phyloP scores from a whole-genome alignment of 768 basidiomycete species.

The Chalciporus sphaerocephalus region DNA sequence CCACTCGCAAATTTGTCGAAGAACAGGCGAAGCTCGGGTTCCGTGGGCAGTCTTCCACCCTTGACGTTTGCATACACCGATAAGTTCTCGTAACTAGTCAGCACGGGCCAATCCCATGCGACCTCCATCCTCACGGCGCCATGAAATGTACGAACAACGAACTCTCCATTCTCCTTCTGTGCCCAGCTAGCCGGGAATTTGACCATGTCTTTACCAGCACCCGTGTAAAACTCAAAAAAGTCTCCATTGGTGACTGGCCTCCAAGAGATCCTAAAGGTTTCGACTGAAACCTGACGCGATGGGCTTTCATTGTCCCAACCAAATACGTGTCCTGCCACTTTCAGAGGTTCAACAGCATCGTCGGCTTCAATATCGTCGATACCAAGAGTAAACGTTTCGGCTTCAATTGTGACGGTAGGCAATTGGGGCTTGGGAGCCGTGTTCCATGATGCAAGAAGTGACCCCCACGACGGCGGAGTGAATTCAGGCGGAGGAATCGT shows the following conservation, averaged over 20 bases:
- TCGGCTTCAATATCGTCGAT: slow-evolving; percentile 79
- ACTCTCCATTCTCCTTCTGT: slow-evolving; percentile 9
- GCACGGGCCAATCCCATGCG: slow-evolving; percentile 82
- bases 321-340: slow-evolving; percentile 60
- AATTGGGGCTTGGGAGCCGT: slow-evolving; percentile 39
- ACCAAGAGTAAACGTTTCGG: slow-evolving; percentile 60
- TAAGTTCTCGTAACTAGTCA: slow-evolving; percentile 73
- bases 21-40: slow-evolving; percentile 80
- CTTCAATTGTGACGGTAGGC: slow-evolving; percentile 53
- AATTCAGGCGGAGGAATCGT: slow-evolving; percentile 79
- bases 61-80: slow-evolving; percentile 78
- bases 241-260: slow-evolving; percentile 87
- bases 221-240: slow-evolving; percentile 63
- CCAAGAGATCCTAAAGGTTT: slow-evolving; percentile 73
- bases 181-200: slow-evolving; percentile 28
- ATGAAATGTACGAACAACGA: slow-evolving; percentile 77
- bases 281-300: slow-evolving; percentile 52
- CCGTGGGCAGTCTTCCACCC: slow-evolving; percentile 92
- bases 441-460: slow-evolving; percentile 47
- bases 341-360: slow-evolving; percentile 42
- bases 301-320: slow-evolving; percentile 97
- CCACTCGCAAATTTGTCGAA: slow-evolving; percentile 69
- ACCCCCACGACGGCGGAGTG: slow-evolving; percentile 64
- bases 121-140: slow-evolving; percentile 76
- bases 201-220: slow-evolving; percentile 41